Percentiles rank a stretch among this genome's conserved stretches.
Conservation (phyloP, 2,329 filamentous ascomycete genomes). For the Ilyonectria robusta region DNA sequence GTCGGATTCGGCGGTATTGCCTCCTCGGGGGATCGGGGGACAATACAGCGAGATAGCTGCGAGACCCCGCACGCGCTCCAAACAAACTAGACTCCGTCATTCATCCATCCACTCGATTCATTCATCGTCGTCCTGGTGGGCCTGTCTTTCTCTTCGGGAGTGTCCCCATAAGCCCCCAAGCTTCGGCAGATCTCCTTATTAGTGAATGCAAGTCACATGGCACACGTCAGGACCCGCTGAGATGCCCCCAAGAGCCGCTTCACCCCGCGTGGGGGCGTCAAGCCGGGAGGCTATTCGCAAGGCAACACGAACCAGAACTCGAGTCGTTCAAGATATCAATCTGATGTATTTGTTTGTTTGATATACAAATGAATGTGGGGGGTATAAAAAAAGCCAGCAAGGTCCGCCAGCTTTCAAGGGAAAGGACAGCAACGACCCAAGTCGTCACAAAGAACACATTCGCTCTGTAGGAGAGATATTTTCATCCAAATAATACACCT, state of each 20-base stretch:
- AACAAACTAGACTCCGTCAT: not conserved
- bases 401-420: conserved; percentile 25
- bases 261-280: conserved; percentile 30
- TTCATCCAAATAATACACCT: not conserved
- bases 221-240: not conserved
- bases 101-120: not conserved
- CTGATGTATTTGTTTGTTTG: conserved; percentile 18
- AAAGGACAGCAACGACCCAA: conserved; percentile 34
- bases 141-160: not conserved
- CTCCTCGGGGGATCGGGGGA: conserved; percentile 42
- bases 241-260: not conserved
- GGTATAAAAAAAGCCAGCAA: conserved; percentile 12
- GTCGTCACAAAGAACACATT: conserved; percentile 11
- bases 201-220: not conserved
- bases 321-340: not conserved
- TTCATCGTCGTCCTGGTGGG: conserved; percentile 19
- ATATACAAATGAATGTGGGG: conserved; percentile 23
- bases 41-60: conserved; percentile 34
- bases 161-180: conserved; percentile 1
- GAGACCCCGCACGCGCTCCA: conserved; percentile 35
- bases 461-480: not conserved
- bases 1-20: conserved; percentile 29
- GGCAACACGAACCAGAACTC: not conserved
- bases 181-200: not conserved
- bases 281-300: not conserved